These are phyloP conservation scores for Coemansia aciculifera DNA, from an alignment of 192 early-diverging fungal genomes.

Conservation along the genomic window DNA sequence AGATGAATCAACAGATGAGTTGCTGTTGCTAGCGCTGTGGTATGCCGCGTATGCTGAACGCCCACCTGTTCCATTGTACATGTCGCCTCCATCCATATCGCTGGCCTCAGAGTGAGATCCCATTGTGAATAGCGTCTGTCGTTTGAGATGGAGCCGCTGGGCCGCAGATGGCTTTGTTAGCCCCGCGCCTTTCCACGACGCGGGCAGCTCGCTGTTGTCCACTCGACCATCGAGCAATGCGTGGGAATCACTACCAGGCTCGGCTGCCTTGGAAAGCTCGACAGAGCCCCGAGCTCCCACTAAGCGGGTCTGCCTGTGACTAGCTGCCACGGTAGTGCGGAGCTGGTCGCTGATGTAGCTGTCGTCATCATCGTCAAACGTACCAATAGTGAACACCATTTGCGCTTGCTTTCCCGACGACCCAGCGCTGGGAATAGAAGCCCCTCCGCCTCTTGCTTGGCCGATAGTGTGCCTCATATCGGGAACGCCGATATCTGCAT, in stretches of 20 bases:
- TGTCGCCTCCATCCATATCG: conserved; percentile 32
- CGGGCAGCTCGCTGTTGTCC: background rate
- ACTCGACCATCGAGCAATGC: background rate
- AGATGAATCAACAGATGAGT: background rate
- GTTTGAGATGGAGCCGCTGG: conserved; percentile 8
- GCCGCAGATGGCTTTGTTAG: background rate
- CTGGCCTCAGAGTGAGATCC: conserved; percentile 50
- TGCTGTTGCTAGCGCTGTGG: conserved; percentile 8
- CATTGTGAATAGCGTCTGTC: conserved; percentile 51
- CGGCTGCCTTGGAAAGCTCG: background rate
- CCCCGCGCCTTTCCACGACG: conserved; percentile 7
- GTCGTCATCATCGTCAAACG: conserved; percentile 49
- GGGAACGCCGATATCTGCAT: background rate
- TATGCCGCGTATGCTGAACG: background rate
- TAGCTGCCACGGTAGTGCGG: background rate
- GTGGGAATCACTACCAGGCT: background rate
- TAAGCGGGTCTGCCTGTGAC: background rate
- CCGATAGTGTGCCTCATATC: background rate
- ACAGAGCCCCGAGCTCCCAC: background rate
- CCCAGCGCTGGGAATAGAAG: conserved; percentile 15
- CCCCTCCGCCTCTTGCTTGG: conserved; percentile 11
- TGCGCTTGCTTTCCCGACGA: conserved; percentile 39
- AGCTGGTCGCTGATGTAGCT: conserved; percentile 13
- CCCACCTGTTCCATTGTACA: background rate
- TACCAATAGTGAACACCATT: conserved; percentile 52